Evolutionary conservation across 1,139 yeast species (phyloP).

Genomic region (Nadsonia commutata): DNA sequence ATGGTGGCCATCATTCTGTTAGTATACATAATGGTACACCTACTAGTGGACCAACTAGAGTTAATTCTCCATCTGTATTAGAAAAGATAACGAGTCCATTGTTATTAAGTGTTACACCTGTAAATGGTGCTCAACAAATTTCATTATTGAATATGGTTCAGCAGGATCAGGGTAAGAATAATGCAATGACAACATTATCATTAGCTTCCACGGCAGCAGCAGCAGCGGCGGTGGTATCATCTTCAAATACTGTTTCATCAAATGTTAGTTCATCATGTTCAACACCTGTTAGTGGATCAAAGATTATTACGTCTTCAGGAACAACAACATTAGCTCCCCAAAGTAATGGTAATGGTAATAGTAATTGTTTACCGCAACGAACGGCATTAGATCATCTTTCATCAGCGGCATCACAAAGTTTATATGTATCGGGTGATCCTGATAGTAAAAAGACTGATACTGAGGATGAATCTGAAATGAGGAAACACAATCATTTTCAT

Average conservation of each 20-base stretch:
- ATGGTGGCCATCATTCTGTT: not conserved
- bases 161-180: too few species aligned
- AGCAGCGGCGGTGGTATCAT: too few species aligned
- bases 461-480: too few species aligned
- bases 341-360: not conserved
- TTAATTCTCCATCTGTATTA: not conserved
- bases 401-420: constrained; percentile 3
- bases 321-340: not conserved
- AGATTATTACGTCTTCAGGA: not conserved
- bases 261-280: not conserved
- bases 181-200: too few species aligned
- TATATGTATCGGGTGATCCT: constrained; percentile 4
- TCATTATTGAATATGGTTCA: too few species aligned
- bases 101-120: not conserved
- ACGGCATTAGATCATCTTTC: constrained; percentile 5
- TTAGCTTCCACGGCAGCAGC: too few species aligned
- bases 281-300: not conserved
- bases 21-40: not conserved
- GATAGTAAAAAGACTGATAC: not conserved
- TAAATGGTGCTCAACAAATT: too few species aligned
- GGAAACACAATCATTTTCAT: too few species aligned
- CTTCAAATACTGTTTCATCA: too few species aligned
- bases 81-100: constrained; percentile 5
- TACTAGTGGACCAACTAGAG: not conserved
- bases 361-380: constrained; percentile 2